Conservation (phyloP, 2,329 filamentous ascomycete species). For the Madurella fahalii region DNA sequence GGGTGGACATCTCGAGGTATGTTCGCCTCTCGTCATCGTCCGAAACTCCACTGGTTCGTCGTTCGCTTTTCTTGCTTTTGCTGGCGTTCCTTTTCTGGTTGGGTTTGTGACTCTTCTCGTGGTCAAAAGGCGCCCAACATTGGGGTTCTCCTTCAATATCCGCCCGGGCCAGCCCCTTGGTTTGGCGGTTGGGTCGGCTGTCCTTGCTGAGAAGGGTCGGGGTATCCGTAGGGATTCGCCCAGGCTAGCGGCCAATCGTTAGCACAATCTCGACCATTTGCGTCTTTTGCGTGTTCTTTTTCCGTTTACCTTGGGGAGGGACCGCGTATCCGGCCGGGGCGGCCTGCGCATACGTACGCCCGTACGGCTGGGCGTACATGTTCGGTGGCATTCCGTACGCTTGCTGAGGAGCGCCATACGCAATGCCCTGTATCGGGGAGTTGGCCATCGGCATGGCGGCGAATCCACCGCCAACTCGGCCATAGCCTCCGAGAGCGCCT, state of each 20-base stretch:
- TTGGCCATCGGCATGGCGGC: conserved; percentile 28
- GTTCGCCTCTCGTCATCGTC: conserved; percentile 2
- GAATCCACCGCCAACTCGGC: conserved; percentile 26
- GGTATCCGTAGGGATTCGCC: conserved; percentile 44
- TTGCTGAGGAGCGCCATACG: conserved; percentile 34
- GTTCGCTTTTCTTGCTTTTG: not conserved
- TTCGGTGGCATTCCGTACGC: conserved; percentile 36
- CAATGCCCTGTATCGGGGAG: conserved; percentile 32
- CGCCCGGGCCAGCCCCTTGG: conserved; percentile 37
- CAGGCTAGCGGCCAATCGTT: conserved; percentile 18
- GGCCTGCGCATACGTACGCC: conserved; percentile 38
- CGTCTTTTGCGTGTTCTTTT: not conserved
- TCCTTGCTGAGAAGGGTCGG: conserved; percentile 39
- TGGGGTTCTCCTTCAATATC: conserved; percentile 35
- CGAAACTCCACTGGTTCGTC: not conserved
- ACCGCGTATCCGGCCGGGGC: conserved; percentile 37
- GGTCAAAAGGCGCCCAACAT: not conserved
- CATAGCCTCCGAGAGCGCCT: conserved; percentile 29
- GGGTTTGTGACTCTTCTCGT: not conserved
- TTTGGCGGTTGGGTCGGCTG: conserved; percentile 38
- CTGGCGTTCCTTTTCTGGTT: not conserved
- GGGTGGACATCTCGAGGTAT: not conserved
- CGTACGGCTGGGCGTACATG: conserved; percentile 41
- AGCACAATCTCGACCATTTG: conserved; percentile 6
- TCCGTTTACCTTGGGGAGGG: conserved; percentile 34